Conservation (phyloP, 2,329 filamentous ascomycete species). For the Nannizziopsis barbatae region DNA sequence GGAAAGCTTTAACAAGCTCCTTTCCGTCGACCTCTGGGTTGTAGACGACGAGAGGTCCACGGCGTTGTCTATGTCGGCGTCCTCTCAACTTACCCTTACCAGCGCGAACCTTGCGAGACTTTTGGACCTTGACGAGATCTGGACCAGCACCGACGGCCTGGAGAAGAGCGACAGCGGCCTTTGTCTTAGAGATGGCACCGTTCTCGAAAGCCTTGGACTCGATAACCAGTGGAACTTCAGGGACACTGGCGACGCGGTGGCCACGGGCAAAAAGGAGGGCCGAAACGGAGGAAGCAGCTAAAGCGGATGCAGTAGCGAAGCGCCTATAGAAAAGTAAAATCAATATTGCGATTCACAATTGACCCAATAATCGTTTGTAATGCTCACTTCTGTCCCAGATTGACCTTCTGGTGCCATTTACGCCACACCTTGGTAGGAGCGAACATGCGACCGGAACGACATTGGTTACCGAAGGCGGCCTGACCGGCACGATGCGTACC, state of each 20-base stretch:
- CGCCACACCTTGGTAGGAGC: slow-evolving; percentile 99
- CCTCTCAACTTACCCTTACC: slow-evolving; percentile 98
- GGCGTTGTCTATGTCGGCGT: slow-evolving; percentile 93
- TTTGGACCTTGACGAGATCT: slow-evolving; percentile 91
- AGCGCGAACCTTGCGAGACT: slow-evolving; percentile 90
- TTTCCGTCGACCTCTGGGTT: slow-evolving; percentile 91
- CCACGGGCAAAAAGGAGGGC: slow-evolving; percentile 93
- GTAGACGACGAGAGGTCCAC: slow-evolving; percentile 96
- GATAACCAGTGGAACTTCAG: slow-evolving; percentile 94
- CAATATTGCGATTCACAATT: slow-evolving; percentile 10
- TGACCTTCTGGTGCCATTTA: slow-evolving; percentile 99
- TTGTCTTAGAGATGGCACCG: slow-evolving; percentile 74
- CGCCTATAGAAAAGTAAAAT: slow-evolving; percentile 46
- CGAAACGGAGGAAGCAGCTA: slow-evolving; percentile 90
- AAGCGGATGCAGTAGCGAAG: slow-evolving; percentile 92
- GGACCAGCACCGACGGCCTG: slow-evolving; percentile 80
- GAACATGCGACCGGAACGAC: slow-evolving; percentile 99
- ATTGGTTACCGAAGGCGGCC: slow-evolving; percentile 99
- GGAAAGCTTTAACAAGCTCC: slow-evolving; percentile 86
- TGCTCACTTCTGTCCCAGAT: slow-evolving; percentile 82
- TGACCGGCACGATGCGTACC: slow-evolving; percentile 99
- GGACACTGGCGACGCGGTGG: slow-evolving; percentile 82
- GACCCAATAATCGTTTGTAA: slow-evolving; percentile 1
- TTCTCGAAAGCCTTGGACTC: slow-evolving; percentile 79
- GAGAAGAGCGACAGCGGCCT: slow-evolving; percentile 73